phyloP scores from a whole-genome alignment of 495 filamentous ascomycete species.

The Evernia prunastri region DNA sequence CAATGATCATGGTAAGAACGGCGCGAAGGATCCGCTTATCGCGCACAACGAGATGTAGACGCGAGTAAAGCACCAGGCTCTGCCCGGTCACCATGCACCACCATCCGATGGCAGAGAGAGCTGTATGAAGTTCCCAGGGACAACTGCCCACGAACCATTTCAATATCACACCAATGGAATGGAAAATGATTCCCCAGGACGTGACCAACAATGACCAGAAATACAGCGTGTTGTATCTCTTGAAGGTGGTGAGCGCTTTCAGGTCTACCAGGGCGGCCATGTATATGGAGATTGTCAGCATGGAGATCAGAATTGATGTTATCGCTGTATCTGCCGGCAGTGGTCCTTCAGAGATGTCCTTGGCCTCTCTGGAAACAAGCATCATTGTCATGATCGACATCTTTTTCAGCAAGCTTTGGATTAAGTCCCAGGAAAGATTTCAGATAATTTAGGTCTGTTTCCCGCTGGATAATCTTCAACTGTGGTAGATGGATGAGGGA shows the following conservation, averaged over 20 bases:
- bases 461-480: neutral
- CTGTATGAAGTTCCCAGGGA: constrained; percentile 29
- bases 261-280: constrained; percentile 34
- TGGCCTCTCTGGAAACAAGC: constrained; percentile 12
- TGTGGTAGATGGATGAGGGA: neutral
- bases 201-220: constrained; percentile 37
- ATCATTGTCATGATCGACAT: constrained; percentile 4
- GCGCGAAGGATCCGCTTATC: constrained; percentile 24
- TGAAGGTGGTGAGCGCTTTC: constrained; percentile 38
- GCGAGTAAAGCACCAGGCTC: constrained; percentile 39
- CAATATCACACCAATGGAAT: constrained; percentile 37
- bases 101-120: constrained; percentile 49
- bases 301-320: constrained; percentile 22
- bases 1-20: constrained; percentile 31
- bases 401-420: neutral
- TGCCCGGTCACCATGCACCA: constrained; percentile 59
- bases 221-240: constrained; percentile 38
- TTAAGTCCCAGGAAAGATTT: neutral
- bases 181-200: constrained; percentile 36
- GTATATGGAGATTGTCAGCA: constrained; percentile 31
- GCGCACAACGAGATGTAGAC: constrained; percentile 32
- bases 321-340: constrained; percentile 17
- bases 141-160: constrained; percentile 42
- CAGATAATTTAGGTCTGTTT: neutral
- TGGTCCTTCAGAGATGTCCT: constrained; percentile 20